A percentile compares a stretch with the other conserved stretches of the same genome.
These are phyloP conservation scores for Brassica rapa DNA, from an alignment of 345 rosid species.

Conservation along the genomic window DNA sequence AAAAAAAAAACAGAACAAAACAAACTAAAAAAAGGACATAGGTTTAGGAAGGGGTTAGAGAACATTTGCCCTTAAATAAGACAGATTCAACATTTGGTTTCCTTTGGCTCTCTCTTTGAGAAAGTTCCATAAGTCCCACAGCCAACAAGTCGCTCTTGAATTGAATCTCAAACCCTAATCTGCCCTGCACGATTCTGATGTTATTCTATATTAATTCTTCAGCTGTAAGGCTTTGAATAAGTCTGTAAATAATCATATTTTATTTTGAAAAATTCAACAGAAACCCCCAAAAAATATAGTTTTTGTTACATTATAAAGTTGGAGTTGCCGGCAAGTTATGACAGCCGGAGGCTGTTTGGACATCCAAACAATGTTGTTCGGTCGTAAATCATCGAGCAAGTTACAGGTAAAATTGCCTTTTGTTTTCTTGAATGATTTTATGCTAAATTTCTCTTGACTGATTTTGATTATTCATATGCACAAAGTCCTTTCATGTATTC, in stretches of 20 bases:
- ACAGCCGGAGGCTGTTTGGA: constrained; percentile 46
- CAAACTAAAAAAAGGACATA: constrained; percentile 25
- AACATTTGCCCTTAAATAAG: constrained; percentile 34
- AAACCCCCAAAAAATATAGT: neutral
- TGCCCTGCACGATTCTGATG: constrained; percentile 39
- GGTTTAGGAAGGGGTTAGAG: constrained; percentile 20
- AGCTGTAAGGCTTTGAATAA: constrained; percentile 41
- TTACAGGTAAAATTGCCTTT: constrained; percentile 45
- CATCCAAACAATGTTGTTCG: constrained; percentile 46
- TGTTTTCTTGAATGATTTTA: neutral
- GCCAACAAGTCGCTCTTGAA: constrained; percentile 9
- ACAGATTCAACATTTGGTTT: constrained; percentile 24
- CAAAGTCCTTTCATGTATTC: neutral
- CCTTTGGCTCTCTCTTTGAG: constrained; percentile 54
- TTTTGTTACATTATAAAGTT: constrained; percentile 34
- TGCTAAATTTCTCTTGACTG: neutral
- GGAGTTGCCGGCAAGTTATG: constrained; percentile 43
- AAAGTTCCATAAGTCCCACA: constrained; percentile 46
- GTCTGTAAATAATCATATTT: constrained; percentile 19
- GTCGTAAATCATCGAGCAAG: constrained; percentile 46
- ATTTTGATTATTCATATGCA: constrained; percentile 16
- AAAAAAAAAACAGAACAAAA: neutral
- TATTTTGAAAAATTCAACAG: constrained; percentile 31
- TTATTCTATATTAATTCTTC: constrained; percentile 16
- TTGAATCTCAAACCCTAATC: constrained; percentile 33